Conservation (phyloP, 169 alveolate genomes). For the Eimeria zaria region DNA sequence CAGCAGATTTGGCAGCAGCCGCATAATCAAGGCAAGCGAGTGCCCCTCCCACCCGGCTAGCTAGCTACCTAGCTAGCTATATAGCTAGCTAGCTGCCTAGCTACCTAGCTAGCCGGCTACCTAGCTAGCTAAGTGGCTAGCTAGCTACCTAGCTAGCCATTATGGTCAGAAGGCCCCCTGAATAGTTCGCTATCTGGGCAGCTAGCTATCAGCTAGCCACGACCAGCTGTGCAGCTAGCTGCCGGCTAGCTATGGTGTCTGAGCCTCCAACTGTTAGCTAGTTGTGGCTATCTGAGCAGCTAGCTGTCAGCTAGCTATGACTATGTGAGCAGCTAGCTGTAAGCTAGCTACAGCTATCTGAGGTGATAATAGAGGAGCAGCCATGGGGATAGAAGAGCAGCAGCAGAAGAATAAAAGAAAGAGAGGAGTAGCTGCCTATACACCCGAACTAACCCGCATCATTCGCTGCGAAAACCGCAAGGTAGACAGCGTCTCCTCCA, state of each 20-base stretch:
- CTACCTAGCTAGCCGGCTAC: not conserved
- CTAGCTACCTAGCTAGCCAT: too few species aligned
- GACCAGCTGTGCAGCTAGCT: too few species aligned
- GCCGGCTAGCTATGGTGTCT: not conserved
- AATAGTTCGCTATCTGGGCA: too few species aligned
- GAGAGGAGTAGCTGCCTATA: not conserved
- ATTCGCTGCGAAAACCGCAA: constrained; percentile 95
- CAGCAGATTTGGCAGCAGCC: not conserved
- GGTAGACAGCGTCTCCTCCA: constrained; percentile 96
- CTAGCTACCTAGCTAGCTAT: not conserved
- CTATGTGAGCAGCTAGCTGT: not conserved
- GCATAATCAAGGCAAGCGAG: not conserved
- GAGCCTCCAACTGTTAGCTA: too few species aligned
- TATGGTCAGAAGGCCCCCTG: too few species aligned
- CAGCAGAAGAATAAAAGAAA: not conserved
- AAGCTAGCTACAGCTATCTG: not conserved
- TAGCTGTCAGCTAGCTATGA: not conserved
- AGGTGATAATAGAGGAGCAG: too few species aligned
- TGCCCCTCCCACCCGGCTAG: too few species aligned
- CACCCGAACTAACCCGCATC: constrained; percentile 91
- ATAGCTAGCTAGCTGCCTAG: not conserved
- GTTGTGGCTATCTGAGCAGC: too few species aligned
- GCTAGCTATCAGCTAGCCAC: too few species aligned
- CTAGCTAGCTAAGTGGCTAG: too few species aligned
- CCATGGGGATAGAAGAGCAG: not conserved